Evolutionary conservation across 805 yeast species (phyloP), one percentile per base, ranked within the genome.

Genomic region (Monosporozyma solicola): DNA sequence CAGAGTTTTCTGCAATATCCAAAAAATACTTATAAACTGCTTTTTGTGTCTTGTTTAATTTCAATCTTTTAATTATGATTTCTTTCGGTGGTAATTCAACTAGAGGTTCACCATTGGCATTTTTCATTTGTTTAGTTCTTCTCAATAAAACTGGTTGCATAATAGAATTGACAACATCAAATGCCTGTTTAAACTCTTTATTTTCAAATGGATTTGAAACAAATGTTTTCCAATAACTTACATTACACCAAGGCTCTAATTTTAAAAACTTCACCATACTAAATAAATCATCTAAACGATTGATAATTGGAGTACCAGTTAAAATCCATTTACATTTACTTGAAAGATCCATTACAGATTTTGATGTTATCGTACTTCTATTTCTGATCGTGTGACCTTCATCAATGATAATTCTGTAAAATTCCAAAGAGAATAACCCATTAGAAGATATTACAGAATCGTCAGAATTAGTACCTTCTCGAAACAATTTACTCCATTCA

Each of bases 261-360:
- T 82, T 75, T 48, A 92, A 69, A 61, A 84, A 92, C 58, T 82
- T 80, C 16, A 90, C 79, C 49, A 90, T 68, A 5, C 95, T 84
- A 63, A 79, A 91, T 48, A 92, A 69, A 66, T 92, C 98, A 66
- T 92, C 97, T 9, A 92, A 72, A 56, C 91, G 72, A 66, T 91
- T 91, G 41, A 90, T 85, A 31, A 91, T 87, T 0, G 98, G 97
- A 0, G 98, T 91, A 7, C 98, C 98, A 0, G 97, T 89, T 48
- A 92, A 72, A 3, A 85, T 74, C 98, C 98, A 91, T 55, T 81
- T 80, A 49, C 94, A 74, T 20, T 75, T 72, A 60, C 87, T 81
- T 9, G 70, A 61, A n/a, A 91, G 63, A 24, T 79, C 85, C 67
- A 79, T 80, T 7, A 90, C 77, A 0, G 97, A 85, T 57, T 82